Conservation (phyloP, 805 yeast species). For the Naumovozyma castellii region DNA sequence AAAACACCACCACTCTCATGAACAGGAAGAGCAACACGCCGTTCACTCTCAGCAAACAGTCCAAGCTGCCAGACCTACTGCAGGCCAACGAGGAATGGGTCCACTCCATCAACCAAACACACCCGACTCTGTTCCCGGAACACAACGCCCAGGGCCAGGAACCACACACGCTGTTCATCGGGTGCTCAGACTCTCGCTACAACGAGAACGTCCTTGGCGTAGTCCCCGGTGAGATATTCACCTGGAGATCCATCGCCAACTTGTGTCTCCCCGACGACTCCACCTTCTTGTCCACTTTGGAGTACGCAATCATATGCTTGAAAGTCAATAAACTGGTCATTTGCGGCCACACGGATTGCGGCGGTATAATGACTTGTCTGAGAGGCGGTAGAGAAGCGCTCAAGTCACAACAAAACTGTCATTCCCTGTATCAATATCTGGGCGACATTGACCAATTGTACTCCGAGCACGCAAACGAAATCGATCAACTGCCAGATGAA, state of each 20-base stretch:
- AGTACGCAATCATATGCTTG: constrained; percentile 77
- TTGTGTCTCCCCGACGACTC: constrained; percentile 58
- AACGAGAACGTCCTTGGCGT: constrained; percentile 68
- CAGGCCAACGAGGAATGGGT: constrained; percentile 39
- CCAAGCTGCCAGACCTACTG: constrained; percentile 32
- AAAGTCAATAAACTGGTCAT: constrained; percentile 74
- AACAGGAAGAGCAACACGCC: background rate
- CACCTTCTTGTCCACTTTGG: constrained; percentile 67
- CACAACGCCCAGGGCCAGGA: constrained; percentile 69
- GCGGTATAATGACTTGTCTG: constrained; percentile 72
- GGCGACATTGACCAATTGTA: constrained; percentile 62
- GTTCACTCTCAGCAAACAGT: constrained; percentile 21
- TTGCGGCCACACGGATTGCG: constrained; percentile 94
- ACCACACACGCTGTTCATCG: constrained; percentile 93
- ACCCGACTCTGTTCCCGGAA: constrained; percentile 49
- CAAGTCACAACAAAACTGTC: constrained; percentile 42
- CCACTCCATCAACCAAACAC: constrained; percentile 34
- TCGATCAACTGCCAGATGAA: background rate
- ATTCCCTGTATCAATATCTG: constrained; percentile 33
- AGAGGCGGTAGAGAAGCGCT: constrained; percentile 35
- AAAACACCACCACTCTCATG: background rate
- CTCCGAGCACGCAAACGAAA: constrained; percentile 33
- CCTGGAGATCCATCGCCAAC: constrained; percentile 83
- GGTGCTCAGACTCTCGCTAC: constrained; percentile 87
- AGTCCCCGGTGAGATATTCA: constrained; percentile 87